Base-by-base conservation (phyloP, 768 basidiomycete species). In the Termitomyces sp. region DNA sequence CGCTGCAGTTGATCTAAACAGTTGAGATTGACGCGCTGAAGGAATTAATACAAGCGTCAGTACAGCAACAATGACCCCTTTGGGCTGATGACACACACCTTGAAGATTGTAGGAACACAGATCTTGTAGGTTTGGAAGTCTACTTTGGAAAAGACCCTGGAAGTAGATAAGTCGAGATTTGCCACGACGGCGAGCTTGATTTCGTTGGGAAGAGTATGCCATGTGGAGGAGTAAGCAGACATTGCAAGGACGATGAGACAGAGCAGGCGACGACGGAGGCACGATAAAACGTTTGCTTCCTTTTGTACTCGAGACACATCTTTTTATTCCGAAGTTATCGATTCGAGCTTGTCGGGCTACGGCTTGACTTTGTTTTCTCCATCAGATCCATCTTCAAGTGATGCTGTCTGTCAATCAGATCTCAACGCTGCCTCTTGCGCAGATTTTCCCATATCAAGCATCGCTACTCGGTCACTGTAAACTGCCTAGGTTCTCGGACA, bases 131-230 rank as follows among this genome's bases (percentile, higher is more conserved):
- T 79, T 33, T 74, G 64, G 30, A 74, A 70, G 69, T 81, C 76
- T 2, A 82, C 80, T 16, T 67, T 63, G 18, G 87, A 74, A 60
- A 88, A 75, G 0, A 77, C 66, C 24, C 74, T 70, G 35, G 81
- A 69, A 57, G 82, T 80, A 60, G 65, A 57, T 22, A 67, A 62
- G 47, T 75, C 76, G 60, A 88, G 78, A 58, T 70, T 66, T 45
- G 75, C 79, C 47, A 86, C 70, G 68, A 90, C 64, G 28, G 79
- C 72, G 63, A 86, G 76, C 70, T 82, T 83, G 69, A 90, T 82
- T 62, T 90, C 88, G 0, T 74, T 73, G 46, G 88, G 88, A 61
- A 90, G 84, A 24, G 68, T 51, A 59, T 75, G 65, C 88, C 88
- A 89, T 63, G 72, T 64, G 54, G 62, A 59, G 38, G 55, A 53